Evolutionary conservation across 208 protist genomes (phyloP).

Genomic region (Angomonas desouzai): DNA sequence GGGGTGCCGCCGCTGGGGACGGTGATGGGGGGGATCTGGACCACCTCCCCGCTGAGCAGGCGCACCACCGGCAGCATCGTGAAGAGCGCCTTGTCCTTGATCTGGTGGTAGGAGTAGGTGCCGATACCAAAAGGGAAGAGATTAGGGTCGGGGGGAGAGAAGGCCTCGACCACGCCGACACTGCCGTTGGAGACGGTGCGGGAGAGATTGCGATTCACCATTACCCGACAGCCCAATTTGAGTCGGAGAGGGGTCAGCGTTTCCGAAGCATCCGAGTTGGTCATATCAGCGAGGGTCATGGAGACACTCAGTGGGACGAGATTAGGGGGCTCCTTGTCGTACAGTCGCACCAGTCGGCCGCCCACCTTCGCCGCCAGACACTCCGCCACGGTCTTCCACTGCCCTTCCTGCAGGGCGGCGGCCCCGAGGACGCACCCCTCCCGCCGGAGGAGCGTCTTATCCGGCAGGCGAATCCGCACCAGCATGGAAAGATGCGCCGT

Average conservation of each 20-base stretch:
- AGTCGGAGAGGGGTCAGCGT: conserved; percentile 66
- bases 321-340: conserved; percentile 39
- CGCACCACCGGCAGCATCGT: conserved; percentile 74
- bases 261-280: conserved; percentile 36
- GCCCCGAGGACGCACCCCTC: conserved; percentile 1
- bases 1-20: conserved; percentile 60
- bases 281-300: conserved; percentile 59
- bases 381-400: conserved; percentile 45
- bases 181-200: conserved; percentile 85
- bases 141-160: conserved; percentile 47
- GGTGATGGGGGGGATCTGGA: conserved; percentile 73
- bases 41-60: conserved; percentile 63
- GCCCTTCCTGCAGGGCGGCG: conserved; percentile 2
- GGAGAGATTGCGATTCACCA: conserved; percentile 88
- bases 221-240: conserved; percentile 85
- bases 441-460: conserved; percentile 6
- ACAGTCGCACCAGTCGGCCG: conserved; percentile 36
- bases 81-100: conserved; percentile 36
- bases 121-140: conserved; percentile 49
- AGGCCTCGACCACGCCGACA: conserved; percentile 84
- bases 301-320: conserved; percentile 66
- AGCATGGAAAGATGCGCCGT: conserved; percentile 20
- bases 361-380: conserved; percentile 34
- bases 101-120: conserved; percentile 22
- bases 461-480: conserved; percentile 46